phyloP scores from a whole-genome alignment of 2,329 filamentous ascomycete species.

The Beauveria sp. region DNA sequence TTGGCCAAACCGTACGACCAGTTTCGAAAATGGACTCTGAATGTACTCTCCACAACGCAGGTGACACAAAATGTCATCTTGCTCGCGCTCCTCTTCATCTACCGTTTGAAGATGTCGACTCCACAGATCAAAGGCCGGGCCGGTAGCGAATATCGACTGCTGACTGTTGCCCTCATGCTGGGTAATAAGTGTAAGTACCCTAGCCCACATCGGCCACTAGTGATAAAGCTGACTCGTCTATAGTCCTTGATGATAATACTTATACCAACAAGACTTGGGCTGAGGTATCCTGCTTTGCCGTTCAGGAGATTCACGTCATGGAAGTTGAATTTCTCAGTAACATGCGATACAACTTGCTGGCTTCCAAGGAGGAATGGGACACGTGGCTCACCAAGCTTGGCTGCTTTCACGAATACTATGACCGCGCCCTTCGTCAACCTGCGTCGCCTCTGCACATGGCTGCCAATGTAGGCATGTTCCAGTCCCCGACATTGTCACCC shows the following conservation, averaged over 20 bases:
- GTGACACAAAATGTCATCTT: slow-evolving; percentile 94
- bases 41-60: slow-evolving; percentile 85
- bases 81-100: slow-evolving; percentile 84
- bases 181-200: slow-evolving; percentile 79
- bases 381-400: slow-evolving; percentile 78
- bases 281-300: slow-evolving; percentile 89
- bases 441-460: slow-evolving; percentile 32
- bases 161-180: slow-evolving; percentile 94
- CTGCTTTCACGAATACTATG: slow-evolving; percentile 77
- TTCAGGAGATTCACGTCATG: slow-evolving; percentile 96
- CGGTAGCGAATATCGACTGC: slow-evolving; percentile 85
- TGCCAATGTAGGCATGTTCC: slow-evolving; percentile 24
- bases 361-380: slow-evolving; percentile 78
- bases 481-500: slow-evolving; percentile 44
- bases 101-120: slow-evolving; percentile 84
- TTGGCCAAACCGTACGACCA: slow-evolving; percentile 70
- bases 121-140: slow-evolving; percentile 82
- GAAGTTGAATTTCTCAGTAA: slow-evolving; percentile 99
- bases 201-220: neutral
- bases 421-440: slow-evolving; percentile 50
- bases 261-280: slow-evolving; percentile 99
- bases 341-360: slow-evolving; percentile 89
- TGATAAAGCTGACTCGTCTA: slow-evolving; percentile 20
- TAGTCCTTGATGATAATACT: slow-evolving; percentile 93
- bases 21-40: slow-evolving; percentile 91